Evolutionary conservation across 2,329 filamentous ascomycete genomes (phyloP).

Genomic region (Pezizomycotina sp.): DNA sequence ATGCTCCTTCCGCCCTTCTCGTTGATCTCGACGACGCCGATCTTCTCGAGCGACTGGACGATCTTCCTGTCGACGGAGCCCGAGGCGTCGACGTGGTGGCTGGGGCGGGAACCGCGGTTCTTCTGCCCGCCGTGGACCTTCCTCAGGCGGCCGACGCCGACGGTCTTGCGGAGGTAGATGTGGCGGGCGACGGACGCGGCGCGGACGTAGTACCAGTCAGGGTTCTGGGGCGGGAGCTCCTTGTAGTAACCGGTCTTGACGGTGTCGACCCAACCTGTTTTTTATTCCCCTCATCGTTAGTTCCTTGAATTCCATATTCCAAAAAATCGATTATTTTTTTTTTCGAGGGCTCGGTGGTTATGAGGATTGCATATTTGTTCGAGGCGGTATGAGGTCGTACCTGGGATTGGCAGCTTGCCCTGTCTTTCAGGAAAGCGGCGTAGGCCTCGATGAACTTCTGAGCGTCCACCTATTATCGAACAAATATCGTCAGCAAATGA

Average conservation of each 20-base stretch:
- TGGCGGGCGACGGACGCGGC: constrained; percentile 91
- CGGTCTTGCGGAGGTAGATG: constrained; percentile 98
- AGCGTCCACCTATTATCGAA: constrained; percentile 38
- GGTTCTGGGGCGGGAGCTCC: constrained; percentile 94
- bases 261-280: constrained; percentile 88
- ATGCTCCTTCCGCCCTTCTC: constrained; percentile 97
- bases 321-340: background rate
- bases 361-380: background rate
- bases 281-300: constrained; percentile 3
- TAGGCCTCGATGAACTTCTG: constrained; percentile 82
- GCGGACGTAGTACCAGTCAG: constrained; percentile 90
- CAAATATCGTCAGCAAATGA: no score
- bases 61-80: constrained; percentile 95
- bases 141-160: constrained; percentile 93
- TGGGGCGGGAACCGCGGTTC: constrained; percentile 87
- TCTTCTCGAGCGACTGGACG: constrained; percentile 96
- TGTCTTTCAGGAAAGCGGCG: constrained; percentile 80
- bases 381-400: constrained; percentile 38
- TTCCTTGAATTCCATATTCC: background rate
- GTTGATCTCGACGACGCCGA: constrained; percentile 90
- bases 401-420: constrained; percentile 80
- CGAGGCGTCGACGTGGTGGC: constrained; percentile 87
- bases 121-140: constrained; percentile 92
- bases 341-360: no score
- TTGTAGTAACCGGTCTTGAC: constrained; percentile 96